These are phyloP conservation scores for Mucuna pruriens DNA, from an alignment of 306 rosid genomes.

Conservation along the genomic window DNA sequence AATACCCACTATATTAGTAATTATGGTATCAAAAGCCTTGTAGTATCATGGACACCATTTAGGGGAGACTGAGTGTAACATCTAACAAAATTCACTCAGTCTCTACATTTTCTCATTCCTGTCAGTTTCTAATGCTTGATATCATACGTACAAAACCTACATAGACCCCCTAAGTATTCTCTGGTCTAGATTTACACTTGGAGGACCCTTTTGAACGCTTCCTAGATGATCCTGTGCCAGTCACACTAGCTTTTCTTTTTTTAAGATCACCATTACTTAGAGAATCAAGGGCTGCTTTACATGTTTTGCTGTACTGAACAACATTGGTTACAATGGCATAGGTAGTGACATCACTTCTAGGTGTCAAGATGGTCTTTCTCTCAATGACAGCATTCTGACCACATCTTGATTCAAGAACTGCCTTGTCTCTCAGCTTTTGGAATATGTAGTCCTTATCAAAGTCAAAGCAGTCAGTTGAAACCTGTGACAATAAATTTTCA, in stretches of 20 bases:
- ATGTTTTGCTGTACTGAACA: constrained; percentile 54
- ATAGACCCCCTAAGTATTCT: constrained; percentile 37
- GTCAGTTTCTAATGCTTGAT: constrained; percentile 38
- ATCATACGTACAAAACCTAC: constrained; percentile 52
- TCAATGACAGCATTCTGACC: constrained; percentile 78
- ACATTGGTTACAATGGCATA: constrained; percentile 83
- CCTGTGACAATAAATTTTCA: constrained; percentile 50
- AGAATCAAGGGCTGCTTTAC: constrained; percentile 51
- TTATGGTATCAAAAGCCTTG: constrained; percentile 4
- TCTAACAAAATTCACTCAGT: constrained; percentile 97
- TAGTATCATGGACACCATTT: constrained; percentile 35
- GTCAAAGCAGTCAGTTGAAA: constrained; percentile 59
- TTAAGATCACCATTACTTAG: constrained; percentile 61
- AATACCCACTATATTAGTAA: constrained; percentile 36
- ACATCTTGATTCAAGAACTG: constrained; percentile 66
- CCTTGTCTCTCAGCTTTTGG: constrained; percentile 75
- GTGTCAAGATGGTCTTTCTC: constrained; percentile 57
- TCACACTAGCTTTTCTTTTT: constrained; percentile 47
- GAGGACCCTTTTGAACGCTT: constrained; percentile 75
- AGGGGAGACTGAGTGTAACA: constrained; percentile 59
- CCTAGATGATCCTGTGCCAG: constrained; percentile 64
- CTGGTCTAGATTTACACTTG: constrained; percentile 57
- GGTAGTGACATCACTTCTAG: constrained; percentile 63
- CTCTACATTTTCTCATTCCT: constrained; percentile 35
- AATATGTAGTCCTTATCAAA: constrained; percentile 68